These are phyloP conservation scores for Cnidoscolus chayamansa DNA, from an alignment of 441 rosid genomes.

Conservation along the genomic window DNA sequence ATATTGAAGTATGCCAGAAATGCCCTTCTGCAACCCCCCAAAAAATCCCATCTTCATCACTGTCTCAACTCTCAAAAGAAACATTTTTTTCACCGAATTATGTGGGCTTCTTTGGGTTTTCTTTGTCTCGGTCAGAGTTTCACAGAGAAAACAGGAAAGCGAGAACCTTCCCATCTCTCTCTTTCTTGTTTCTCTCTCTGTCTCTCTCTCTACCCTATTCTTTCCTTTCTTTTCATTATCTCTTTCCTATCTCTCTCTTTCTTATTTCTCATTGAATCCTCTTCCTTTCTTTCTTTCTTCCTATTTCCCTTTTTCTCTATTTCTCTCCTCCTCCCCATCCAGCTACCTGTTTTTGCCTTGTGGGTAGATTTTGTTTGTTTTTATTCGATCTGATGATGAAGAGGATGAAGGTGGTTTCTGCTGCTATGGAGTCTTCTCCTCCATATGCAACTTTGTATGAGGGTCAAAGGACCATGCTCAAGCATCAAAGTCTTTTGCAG, in stretches of 20 bases:
- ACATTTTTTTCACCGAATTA: conserved; percentile 51
- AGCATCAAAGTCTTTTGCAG: conserved; percentile 60
- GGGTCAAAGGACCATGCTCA: conserved; percentile 48
- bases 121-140: conserved; percentile 79
- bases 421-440: conserved; percentile 24
- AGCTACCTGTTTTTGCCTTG: background rate
- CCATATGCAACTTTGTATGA: conserved; percentile 33
- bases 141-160: conserved; percentile 63
- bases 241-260: conserved; percentile 8
- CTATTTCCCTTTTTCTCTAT: conserved; percentile 8
- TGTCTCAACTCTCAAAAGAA: conserved; percentile 52
- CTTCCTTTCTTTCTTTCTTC: background rate
- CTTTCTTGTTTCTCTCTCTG: conserved; percentile 19
- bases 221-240: conserved; percentile 22
- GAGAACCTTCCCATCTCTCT: conserved; percentile 42
- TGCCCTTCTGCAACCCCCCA: conserved; percentile 70
- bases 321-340: conserved; percentile 8
- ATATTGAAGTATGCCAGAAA: conserved; percentile 35
- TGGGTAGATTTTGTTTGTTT: conserved; percentile 7
- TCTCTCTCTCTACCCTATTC: conserved; percentile 24
- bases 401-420: conserved; percentile 47
- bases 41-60: conserved; percentile 64
- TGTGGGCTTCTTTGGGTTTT: conserved; percentile 91
- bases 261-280: conserved; percentile 13
- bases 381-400: conserved; percentile 49